phyloP scores from a whole-genome alignment of 306 rosid genomes.

The Medicago arabica region DNA sequence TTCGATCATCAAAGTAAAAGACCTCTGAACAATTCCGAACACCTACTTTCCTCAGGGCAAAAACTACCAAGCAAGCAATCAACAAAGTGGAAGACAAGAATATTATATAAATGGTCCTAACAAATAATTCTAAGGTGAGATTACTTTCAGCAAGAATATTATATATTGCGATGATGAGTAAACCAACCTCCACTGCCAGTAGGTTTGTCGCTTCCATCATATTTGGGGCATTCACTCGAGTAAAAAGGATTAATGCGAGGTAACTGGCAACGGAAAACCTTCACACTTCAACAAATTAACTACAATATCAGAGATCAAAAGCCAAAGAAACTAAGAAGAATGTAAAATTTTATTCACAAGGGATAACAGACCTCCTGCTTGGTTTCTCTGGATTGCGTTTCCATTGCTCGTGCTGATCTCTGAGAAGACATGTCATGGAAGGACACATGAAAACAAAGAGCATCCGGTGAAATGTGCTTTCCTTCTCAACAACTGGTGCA shows the following conservation, averaged over 20 bases:
- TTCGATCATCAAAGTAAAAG: conserved; percentile 21
- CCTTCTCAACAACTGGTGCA: conserved; percentile 70
- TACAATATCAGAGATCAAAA: conserved; percentile 41
- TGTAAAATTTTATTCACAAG: background rate
- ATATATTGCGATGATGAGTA: background rate
- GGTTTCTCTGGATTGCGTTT: conserved; percentile 60
- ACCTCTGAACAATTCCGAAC: background rate
- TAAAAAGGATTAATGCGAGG: conserved; percentile 75
- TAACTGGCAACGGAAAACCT: conserved; percentile 84
- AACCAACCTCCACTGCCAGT: conserved; percentile 64
- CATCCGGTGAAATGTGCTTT: conserved; percentile 76
- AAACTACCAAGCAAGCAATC: conserved; percentile 2
- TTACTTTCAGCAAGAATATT: conserved; percentile 14
- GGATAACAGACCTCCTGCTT: conserved; percentile 61
- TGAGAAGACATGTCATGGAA: conserved; percentile 82
- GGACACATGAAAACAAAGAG: conserved; percentile 82
- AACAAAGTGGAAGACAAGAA: background rate
- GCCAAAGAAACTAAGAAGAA: conserved; percentile 12
- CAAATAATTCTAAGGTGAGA: conserved; percentile 8
- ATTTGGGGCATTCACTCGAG: conserved; percentile 60
- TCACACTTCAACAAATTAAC: conserved; percentile 66
- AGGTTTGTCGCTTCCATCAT: conserved; percentile 58
- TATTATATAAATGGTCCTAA: conserved; percentile 8
- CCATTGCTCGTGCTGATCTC: conserved; percentile 90
- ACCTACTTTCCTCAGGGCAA: background rate